Base-by-base conservation (phyloP, 2,329 filamentous ascomycete genomes). In the Annulohypoxylon truncatum region DNA sequence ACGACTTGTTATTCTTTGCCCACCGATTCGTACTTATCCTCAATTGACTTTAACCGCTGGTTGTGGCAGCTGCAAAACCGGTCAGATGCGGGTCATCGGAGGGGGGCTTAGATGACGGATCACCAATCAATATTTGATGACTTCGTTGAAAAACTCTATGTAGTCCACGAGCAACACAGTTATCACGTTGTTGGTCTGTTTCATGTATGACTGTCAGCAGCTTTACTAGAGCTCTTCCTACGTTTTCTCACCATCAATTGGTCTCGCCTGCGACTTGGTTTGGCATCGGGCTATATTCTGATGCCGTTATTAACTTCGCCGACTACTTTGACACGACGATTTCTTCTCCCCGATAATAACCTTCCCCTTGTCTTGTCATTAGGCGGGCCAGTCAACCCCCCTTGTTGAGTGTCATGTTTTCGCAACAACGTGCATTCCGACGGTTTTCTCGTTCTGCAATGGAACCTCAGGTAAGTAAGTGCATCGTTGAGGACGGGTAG, bases 301-400 rank as follows among this genome's bases (percentile, higher is more conserved):
- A 46, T 67, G 56, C 67, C 67, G 67, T 38, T 38, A 55, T 67
- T 55, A 13, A 24, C 55, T 42, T 67, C 60, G 67, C 64, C 56
- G 64, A 59, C 53, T 67, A 20, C 55, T 53, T 58, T 31, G 40
- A 52, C 47, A 48, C 51, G 53, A 44, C 52, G 52, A 47, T 58
- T 47, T 55, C 54, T 58, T 59, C 60, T 44, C 68, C 53, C 70
- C 70, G 70, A 72, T 51, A 62, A 61, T 72, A 72, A 51, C 68
- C 70, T 64, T 69, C 50, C 66, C 58, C 59, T 62, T 59, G 35
- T 61, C 48, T 47, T 33, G 51, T 62, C 50, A 13, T 28, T 59
- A 66, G 61, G 55, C 61, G 65, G 53, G 46, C 70, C 66, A 70
- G 58, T 70, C 46, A 69, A 64, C 20, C 46, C 33, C 65, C 65